A percentile compares a stretch with the other conserved stretches of the same genome.
These are phyloP conservation scores for Poronia punctata DNA, from an alignment of 495 filamentous ascomycete genomes.

Conservation along the genomic window DNA sequence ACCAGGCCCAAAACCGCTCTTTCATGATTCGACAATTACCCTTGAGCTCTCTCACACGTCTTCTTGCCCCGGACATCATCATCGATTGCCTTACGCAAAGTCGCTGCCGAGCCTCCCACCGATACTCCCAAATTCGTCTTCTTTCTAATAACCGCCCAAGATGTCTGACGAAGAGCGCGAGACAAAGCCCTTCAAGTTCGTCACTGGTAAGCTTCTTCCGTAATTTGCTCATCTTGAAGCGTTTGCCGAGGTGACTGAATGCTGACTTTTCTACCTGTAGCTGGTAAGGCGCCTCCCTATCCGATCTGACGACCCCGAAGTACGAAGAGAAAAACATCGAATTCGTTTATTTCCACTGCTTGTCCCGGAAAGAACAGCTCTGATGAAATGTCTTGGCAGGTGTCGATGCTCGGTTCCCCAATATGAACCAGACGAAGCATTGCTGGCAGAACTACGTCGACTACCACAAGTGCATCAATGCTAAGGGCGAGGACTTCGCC, in stretches of 20 bases:
- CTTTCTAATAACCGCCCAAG: constrained; percentile 30
- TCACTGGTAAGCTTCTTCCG: constrained; percentile 70
- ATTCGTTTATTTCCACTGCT: background rate
- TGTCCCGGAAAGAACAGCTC: background rate
- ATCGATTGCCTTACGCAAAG: constrained; percentile 5
- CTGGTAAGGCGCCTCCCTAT: constrained; percentile 39
- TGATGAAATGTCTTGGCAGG: constrained; percentile 44
- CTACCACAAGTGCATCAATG: constrained; percentile 98
- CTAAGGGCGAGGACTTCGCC: constrained; percentile 98
- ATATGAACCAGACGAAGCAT: constrained; percentile 87
- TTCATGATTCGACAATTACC: constrained; percentile 23
- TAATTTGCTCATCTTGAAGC: constrained; percentile 29
- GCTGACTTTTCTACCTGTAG: constrained; percentile 24
- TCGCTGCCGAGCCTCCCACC: constrained; percentile 14
- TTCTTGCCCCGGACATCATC: constrained; percentile 19
- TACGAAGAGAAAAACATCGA: constrained; percentile 6
- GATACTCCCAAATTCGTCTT: constrained; percentile 2
- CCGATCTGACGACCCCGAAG: constrained; percentile 2
- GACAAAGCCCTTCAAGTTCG: constrained; percentile 99
- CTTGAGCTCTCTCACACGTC: constrained; percentile 15
- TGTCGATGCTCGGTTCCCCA: constrained; percentile 98
- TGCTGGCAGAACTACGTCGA: constrained; percentile 99
- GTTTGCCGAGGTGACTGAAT: constrained; percentile 14
- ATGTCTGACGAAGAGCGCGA: constrained; percentile 90
- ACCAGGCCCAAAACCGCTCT: constrained; percentile 22